Conservation (phyloP, 331 rosid species). For the Malus hybrid region DNA sequence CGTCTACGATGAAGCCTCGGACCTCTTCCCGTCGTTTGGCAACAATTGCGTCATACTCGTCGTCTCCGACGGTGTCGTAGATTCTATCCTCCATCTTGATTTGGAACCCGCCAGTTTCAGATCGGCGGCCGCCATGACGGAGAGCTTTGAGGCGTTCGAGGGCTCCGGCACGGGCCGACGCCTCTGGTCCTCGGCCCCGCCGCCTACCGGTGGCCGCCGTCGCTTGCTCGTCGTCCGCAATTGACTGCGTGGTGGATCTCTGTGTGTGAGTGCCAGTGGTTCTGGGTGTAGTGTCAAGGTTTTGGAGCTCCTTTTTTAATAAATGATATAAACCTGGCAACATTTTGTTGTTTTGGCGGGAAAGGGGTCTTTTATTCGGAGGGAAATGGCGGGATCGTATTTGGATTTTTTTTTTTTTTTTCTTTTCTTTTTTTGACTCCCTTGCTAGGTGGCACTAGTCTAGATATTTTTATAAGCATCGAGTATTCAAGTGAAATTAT, state of each 20-base stretch:
- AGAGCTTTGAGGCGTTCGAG: constrained; percentile 67
- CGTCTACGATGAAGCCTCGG: constrained; percentile 65
- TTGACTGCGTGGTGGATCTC: constrained; percentile 14
- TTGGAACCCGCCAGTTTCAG: constrained; percentile 46
- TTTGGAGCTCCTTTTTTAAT: not conserved
- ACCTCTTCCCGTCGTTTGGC: constrained; percentile 80
- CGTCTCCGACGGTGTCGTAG: constrained; percentile 64
- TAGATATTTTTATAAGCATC: too few species aligned
- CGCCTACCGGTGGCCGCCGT: constrained; percentile 28
- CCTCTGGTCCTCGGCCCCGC: constrained; percentile 53
- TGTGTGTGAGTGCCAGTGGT: not conserved
- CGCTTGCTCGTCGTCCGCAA: constrained; percentile 65
- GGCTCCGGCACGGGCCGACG: constrained; percentile 50
- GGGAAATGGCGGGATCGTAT: constrained; percentile 22
- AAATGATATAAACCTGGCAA: not conserved
- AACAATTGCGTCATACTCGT: constrained; percentile 73
- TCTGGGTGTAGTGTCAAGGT: not conserved
- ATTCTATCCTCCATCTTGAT: constrained; percentile 67
- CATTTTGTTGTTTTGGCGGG: not conserved
- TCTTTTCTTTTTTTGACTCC: not conserved
- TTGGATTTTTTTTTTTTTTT: too few species aligned
- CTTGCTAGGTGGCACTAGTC: not conserved
- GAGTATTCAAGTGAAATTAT: too few species aligned
- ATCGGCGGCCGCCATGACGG: constrained; percentile 54
- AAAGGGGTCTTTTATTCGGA: not conserved